Percentiles rank a stretch among this genome's conserved stretches.
Evolutionary conservation across 306 rosid genomes (phyloP).

Genomic region (Quillaja saponaria): DNA sequence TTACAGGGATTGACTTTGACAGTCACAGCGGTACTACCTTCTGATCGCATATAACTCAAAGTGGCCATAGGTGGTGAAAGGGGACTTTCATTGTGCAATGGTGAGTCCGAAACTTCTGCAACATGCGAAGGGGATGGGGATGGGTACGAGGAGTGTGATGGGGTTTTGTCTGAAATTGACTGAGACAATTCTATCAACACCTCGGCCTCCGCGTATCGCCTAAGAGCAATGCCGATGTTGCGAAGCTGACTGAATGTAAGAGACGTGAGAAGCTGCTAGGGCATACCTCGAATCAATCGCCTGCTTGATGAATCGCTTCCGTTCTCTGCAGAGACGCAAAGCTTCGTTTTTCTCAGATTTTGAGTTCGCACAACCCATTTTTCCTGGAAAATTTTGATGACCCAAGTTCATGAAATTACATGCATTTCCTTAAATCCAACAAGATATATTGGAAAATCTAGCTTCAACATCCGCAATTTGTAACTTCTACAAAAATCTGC

Average conservation of each 20-base stretch:
- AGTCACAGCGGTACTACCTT: constrained; percentile 53
- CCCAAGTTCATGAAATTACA: constrained; percentile 32
- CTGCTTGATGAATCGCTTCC: constrained; percentile 73
- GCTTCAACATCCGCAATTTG: too few species aligned
- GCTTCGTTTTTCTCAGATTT: constrained; percentile 77
- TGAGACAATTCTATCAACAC: constrained; percentile 74
- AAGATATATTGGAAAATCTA: background rate
- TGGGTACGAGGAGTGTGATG: constrained; percentile 82
- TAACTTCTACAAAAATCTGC: too few species aligned
- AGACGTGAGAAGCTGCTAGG: constrained; percentile 82
- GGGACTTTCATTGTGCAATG: constrained; percentile 57
- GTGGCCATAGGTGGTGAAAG: constrained; percentile 47
- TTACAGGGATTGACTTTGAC: constrained; percentile 48
- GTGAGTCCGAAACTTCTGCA: constrained; percentile 69
- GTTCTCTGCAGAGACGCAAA: constrained; percentile 68
- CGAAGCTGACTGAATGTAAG: constrained; percentile 72
- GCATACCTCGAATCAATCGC: constrained; percentile 88
- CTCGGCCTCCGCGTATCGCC: constrained; percentile 85
- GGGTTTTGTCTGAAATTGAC: constrained; percentile 83
- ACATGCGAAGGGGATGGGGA: constrained; percentile 74
- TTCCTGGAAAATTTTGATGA: constrained; percentile 8
- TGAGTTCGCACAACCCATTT: constrained; percentile 82
- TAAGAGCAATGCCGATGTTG: constrained; percentile 71
- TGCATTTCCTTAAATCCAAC: constrained; percentile 25
- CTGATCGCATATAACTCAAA: constrained; percentile 69